phyloP scores from a whole-genome alignment of 805 yeast species.

The Yarrowia deformans region DNA sequence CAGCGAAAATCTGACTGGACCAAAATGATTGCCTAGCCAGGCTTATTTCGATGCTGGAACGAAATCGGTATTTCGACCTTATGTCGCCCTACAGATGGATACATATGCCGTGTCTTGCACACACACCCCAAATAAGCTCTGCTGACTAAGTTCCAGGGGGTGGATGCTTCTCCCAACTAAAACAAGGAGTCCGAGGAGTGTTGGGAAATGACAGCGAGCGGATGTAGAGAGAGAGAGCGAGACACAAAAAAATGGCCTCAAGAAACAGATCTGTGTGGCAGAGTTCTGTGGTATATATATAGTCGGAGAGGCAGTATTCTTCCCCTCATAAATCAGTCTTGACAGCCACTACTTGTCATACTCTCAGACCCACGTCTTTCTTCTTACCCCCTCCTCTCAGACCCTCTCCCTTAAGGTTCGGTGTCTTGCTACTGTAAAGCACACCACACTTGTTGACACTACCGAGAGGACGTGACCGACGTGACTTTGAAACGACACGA shows the following conservation, averaged over 20 bases:
- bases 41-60: no score
- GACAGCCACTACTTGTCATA: no score
- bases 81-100: no score
- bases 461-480: conserved; percentile 21
- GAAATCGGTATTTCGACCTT: no score
- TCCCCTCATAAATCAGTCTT: no score
- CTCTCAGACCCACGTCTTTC: background rate
- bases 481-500: background rate
- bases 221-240: background rate
- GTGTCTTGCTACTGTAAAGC: conserved; percentile 28
- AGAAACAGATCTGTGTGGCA: background rate
- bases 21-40: no score
- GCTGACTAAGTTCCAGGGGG: conserved; percentile 28
- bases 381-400: background rate
- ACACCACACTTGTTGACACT: conserved; percentile 22
- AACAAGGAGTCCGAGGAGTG: conserved; percentile 20
- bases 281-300: no score
- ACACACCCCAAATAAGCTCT: conserved; percentile 1
- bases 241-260: background rate
- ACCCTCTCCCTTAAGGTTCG: conserved; percentile 21
- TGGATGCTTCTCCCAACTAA: conserved; percentile 8
- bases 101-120: no score
- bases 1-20: no score
- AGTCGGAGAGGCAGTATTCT: no score
- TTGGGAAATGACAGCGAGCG: conserved; percentile 7